Evolutionary conservation across 345 rosid genomes (phyloP).

Genomic region (Trapa incisa): DNA sequence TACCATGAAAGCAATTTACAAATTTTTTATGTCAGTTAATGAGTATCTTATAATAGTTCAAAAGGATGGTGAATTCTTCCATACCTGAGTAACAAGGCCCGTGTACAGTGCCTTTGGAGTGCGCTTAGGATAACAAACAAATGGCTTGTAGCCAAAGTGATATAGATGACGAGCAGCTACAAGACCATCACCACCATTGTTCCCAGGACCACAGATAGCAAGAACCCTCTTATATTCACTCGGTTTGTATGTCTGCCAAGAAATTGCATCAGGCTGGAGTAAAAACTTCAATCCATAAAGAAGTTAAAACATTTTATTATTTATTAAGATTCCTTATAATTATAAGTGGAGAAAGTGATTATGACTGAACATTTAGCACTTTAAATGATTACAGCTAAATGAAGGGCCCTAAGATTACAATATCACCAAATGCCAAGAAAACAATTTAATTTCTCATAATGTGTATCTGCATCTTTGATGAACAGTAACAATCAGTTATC

Average conservation of each 20-base stretch:
- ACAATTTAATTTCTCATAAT: not conserved
- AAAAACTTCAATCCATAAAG: not conserved
- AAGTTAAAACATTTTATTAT: not conserved
- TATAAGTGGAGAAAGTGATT: not conserved
- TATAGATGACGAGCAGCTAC: constrained; percentile 83
- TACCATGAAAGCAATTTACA: not conserved
- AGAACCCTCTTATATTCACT: constrained; percentile 51
- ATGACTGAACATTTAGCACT: not conserved
- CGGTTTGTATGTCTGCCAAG: constrained; percentile 41
- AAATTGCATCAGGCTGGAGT: not conserved
- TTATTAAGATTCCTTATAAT: not conserved
- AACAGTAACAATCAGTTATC: not conserved
- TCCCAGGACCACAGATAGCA: constrained; percentile 87
- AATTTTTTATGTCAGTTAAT: not conserved
- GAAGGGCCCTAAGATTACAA: not conserved
- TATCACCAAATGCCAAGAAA: not conserved
- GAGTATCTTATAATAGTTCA: not conserved
- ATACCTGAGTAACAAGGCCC: constrained; percentile 77
- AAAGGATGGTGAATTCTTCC: not conserved
- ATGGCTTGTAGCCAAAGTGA: constrained; percentile 79
- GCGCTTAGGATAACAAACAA: constrained; percentile 68
- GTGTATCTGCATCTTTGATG: not conserved
- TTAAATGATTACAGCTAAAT: not conserved
- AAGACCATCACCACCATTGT: constrained; percentile 95
- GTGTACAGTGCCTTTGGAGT: constrained; percentile 60